Evolutionary conservation across 345 rosid species (phyloP), one percentile per base, ranked within the genome.

Genomic region (Fremontodendron californicum): DNA sequence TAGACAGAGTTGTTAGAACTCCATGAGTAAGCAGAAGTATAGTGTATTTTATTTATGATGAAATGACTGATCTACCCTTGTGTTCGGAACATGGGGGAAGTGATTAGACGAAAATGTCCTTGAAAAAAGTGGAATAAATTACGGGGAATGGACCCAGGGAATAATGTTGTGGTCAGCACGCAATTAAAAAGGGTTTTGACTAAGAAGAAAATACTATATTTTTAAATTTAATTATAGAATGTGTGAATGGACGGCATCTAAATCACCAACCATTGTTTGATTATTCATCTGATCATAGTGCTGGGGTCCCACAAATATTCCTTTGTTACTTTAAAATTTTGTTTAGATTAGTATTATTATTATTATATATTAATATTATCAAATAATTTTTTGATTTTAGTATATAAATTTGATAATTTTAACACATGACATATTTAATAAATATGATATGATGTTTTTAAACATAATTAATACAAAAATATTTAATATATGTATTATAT

Each of bases 171-270:
- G 64, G 64, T 60, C 35, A 27, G 79, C 81, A 81, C 37, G 81
- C 83, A 77, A 71, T 69, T 66, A 67, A 71, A 71, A 60, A 64
- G 29, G 2, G 2, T 5, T 43, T 82, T 84, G 82, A 79, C 81
- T 25, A 25, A 9, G 25, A 54, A 23, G 0, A 35, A 54, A 29
- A 9, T n/a, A n/a, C n/a, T n/a, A n/a, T n/a, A n/a, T n/a, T n/a
- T n/a, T n/a, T n/a, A n/a, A n/a, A n/a, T n/a, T n/a, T n/a, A n/a
- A n/a, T n/a, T n/a, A n/a, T n/a, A n/a, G n/a, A 71, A 16, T n/a
- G n/a, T n/a, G n/a, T 55, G 78, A 27, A 69, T 73, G 79, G 80
- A 81, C 78, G 64, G 66, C 71, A 37, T 72, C n/a, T 12, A 39
- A 72, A 61, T 61, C n/a, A 58, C 6, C 19, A 0, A 15, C 39